Percentiles rank a stretch among this genome's conserved stretches.
phyloP scores from a whole-genome alignment of 768 basidiomycete species.

The Termitomyces sp. region DNA sequence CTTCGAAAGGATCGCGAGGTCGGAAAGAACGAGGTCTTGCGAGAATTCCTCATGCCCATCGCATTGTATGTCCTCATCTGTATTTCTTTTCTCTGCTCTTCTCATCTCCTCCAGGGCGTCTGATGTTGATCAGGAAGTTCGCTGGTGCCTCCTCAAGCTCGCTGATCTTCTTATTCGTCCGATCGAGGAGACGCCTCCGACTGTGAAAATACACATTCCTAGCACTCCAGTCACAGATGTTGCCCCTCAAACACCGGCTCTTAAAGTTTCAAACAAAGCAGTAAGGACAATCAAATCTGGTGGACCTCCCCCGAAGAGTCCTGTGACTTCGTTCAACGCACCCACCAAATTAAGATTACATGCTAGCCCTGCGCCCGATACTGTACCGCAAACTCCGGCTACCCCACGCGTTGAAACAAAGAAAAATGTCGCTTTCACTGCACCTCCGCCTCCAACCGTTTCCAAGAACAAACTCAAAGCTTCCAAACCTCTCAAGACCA shows the following conservation, averaged over 20 bases:
- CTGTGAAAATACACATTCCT: conserved; percentile 77
- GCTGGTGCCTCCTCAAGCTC: conserved; percentile 87
- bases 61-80: conserved; percentile 52
- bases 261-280: conserved; percentile 47
- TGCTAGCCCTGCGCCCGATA: conserved; percentile 25
- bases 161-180: conserved; percentile 86
- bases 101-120: conserved; percentile 44
- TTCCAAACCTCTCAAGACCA: conserved; percentile 17
- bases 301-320: conserved; percentile 33
- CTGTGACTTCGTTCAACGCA: conserved; percentile 31
- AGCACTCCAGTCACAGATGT: conserved; percentile 65
- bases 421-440: conserved; percentile 31
- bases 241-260: conserved; percentile 48
- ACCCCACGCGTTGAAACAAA: conserved; percentile 28
- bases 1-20: conserved; percentile 85
- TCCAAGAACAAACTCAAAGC: conserved; percentile 24
- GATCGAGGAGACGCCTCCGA: conserved; percentile 78
- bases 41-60: conserved; percentile 78
- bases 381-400: conserved; percentile 19
- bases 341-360: conserved; percentile 59
- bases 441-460: conserved; percentile 24
- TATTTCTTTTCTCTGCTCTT: conserved; percentile 17
- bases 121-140: conserved; percentile 80
- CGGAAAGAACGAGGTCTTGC: conserved; percentile 70
- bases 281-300: conserved; percentile 31